A percentile compares a stretch with the other conserved stretches of the same genome.
phyloP scores from a whole-genome alignment of 371 early-diverging fungal genomes.

The Catenaria anguillulae region DNA sequence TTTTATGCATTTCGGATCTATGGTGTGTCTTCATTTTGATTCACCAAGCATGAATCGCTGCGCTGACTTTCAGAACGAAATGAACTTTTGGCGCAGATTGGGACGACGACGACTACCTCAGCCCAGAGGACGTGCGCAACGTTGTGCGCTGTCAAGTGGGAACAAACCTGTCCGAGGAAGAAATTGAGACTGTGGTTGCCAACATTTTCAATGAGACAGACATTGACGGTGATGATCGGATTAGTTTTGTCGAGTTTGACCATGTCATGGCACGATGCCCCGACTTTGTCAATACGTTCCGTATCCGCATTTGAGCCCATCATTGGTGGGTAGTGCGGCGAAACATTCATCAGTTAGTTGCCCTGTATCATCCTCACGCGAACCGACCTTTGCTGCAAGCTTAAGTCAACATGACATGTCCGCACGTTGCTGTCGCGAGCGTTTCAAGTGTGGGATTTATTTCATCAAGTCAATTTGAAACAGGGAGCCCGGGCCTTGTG shows the following conservation, averaged over 20 bases:
- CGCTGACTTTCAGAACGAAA: not conserved
- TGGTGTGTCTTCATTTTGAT: not conserved
- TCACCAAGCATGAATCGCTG: too few species aligned
- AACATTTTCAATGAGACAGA: conserved; percentile 9
- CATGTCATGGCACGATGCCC: conserved; percentile 11
- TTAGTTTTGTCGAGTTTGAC: conserved; percentile 12
- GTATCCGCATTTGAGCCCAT: too few species aligned
- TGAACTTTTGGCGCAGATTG: not conserved
- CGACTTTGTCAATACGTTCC: conserved; percentile 10
- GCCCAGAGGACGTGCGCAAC: conserved; percentile 2
- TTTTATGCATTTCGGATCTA: conserved; percentile 11
- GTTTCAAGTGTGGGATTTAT: too few species aligned
- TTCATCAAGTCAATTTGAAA: too few species aligned
- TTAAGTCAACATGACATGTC: too few species aligned
- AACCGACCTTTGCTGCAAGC: too few species aligned
- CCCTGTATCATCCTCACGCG: too few species aligned
- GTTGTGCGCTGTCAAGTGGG: conserved; percentile 5
- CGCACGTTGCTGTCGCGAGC: too few species aligned
- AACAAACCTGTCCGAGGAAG: conserved; percentile 3
- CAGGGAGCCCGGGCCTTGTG: too few species aligned
- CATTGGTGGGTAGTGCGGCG: too few species aligned
- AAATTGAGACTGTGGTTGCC: conserved; percentile 7
- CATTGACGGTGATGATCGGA: conserved; percentile 11
- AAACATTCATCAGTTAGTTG: too few species aligned
- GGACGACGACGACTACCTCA: conserved; percentile 11